Evolutionary conservation across 2,329 filamentous ascomycete species (phyloP).

Genomic region (Ceratocystis huliohia): DNA sequence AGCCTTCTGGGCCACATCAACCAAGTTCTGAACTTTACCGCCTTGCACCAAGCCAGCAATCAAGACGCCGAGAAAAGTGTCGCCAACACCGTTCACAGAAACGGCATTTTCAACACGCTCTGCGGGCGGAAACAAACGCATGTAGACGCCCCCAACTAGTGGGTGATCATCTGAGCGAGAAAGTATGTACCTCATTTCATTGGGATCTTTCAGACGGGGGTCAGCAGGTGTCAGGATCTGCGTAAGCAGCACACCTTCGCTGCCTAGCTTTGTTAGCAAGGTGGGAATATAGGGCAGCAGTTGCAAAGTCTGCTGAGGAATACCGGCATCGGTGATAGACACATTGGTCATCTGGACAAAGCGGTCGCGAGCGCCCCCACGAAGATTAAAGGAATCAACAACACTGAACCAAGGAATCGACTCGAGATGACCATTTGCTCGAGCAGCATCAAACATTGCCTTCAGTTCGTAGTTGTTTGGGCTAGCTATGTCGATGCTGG

Average conservation of each 20-base stretch:
- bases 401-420: conserved; percentile 61
- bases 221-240: conserved; percentile 57
- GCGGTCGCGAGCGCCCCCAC: conserved; percentile 55
- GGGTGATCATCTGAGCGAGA: conserved; percentile 44
- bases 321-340: conserved; percentile 61
- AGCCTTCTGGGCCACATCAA: conserved; percentile 71
- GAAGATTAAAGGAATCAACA: conserved; percentile 68
- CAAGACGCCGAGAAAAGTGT: conserved; percentile 79
- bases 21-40: conserved; percentile 44
- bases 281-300: conserved; percentile 79
- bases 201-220: conserved; percentile 47
- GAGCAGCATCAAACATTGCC: conserved; percentile 64
- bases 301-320: conserved; percentile 72
- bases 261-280: conserved; percentile 72
- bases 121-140: conserved; percentile 56
- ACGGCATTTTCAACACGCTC: conserved; percentile 50
- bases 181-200: conserved; percentile 58
- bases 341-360: conserved; percentile 56
- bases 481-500: conserved; percentile 60
- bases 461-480: conserved; percentile 74
- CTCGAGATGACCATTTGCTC: conserved; percentile 54
- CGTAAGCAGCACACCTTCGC: conserved; percentile 61
- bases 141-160: conserved; percentile 64
- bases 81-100: conserved; percentile 88
- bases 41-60: conserved; percentile 62